Evolutionary conservation across 148 eudicot genomes (phyloP), one percentile per base, ranked within the genome.

Genomic region (Chenopodium album): DNA sequence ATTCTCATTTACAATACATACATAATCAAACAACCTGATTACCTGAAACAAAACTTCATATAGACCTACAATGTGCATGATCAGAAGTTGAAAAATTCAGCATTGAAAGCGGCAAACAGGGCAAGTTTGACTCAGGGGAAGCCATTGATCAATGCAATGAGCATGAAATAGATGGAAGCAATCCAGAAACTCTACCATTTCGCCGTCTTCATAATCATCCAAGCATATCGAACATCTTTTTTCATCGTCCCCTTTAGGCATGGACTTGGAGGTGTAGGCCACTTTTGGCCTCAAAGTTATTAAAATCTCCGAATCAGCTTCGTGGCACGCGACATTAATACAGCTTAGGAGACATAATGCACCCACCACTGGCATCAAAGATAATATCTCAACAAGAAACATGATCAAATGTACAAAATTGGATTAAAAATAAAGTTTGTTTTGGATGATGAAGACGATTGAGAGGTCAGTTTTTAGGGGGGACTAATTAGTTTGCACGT

Each of bases 141-240:
- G 91, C 94, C 97, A 91, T 75, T 91, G 88, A 34, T 90, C 89
- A 48, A 92, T 80, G 56, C 97, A 92, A 72, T 81, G 82, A 12
- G 88, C 88, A 83, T 92, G 97, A 68, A 88, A 92, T 5, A 84
- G 66, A 81, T 84, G 86, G 31, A 81, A 71, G 65, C 86, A 84
- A 26, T 80, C 84, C n/a, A 81, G 64, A 68, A 84, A 84, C 84
- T 80, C 86, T 11, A 81, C 86, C 60, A 77, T 76, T 23, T 84
- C 86, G 9, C 86, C 86, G 26, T 84, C 86, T 80, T 84, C 84
- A 29, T 77, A 84, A 8, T 84, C 77, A 10, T 64, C 68, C 62
- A 84, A 81, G 69, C 86, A 84, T 47, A 84, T 84, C 9, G 86
- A 77, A 63, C 86, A 84, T 29, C 78, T 74, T 64, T 79, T 80